Evolutionary conservation across 768 basidiomycete genomes (phyloP).

Genomic region (Naganishia vishniacii): DNA sequence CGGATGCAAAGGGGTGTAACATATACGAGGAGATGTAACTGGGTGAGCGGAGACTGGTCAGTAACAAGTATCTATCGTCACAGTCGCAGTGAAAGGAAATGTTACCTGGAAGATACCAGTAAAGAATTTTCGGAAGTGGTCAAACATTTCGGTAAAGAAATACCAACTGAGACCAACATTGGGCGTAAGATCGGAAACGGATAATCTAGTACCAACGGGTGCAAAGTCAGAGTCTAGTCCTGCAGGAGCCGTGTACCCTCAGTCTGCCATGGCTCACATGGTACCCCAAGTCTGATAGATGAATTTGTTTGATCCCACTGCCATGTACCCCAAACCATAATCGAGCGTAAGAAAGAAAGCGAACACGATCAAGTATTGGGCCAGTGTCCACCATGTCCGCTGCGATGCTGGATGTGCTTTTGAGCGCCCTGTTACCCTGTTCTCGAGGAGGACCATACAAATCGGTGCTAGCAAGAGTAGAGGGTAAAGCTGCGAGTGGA

Average conservation of each 20-base stretch:
- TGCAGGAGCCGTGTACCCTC: background rate
- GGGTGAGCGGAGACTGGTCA: too few relatives aligned
- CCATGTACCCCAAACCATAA: background rate
- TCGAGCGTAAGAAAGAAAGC: background rate
- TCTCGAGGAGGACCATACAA: conserved; percentile 59
- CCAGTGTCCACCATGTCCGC: background rate
- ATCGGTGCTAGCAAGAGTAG: conserved; percentile 63
- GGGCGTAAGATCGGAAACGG: conserved; percentile 81
- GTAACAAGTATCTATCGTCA: too few relatives aligned
- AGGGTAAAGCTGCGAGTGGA: conserved; percentile 69
- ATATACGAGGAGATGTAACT: conserved; percentile 80
- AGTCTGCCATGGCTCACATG: conserved; percentile 56
- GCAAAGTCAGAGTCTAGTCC: background rate
- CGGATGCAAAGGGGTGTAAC: conserved; percentile 78
- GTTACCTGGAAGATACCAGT: conserved; percentile 84
- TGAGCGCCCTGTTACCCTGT: conserved; percentile 52
- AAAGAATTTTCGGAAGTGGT: conserved; percentile 93
- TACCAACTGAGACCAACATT: conserved; percentile 98
- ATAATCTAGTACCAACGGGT: conserved; percentile 54
- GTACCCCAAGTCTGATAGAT: conserved; percentile 68
- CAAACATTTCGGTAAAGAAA: conserved; percentile 99
- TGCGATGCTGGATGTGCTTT: background rate
- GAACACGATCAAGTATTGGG: background rate
- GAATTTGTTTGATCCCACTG: background rate
- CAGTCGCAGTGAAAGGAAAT: conserved; percentile 1